Evolutionary conservation across 2,329 filamentous ascomycete genomes (phyloP).

Genomic region (Alternaria panax): DNA sequence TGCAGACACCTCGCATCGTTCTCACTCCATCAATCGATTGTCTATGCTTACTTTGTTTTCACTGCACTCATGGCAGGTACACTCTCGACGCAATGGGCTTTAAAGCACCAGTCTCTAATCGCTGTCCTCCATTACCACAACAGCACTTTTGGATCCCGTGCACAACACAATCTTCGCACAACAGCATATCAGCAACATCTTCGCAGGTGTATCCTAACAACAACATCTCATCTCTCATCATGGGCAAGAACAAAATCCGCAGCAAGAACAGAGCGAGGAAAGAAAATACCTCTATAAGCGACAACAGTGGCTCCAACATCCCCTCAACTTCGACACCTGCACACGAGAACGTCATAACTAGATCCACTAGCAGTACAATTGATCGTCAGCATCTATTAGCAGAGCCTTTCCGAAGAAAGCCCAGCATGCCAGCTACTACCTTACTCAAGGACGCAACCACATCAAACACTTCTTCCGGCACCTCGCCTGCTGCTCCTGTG

Average conservation of each 20-base stretch:
- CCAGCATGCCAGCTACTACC: not conserved
- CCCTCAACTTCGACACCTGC: not conserved
- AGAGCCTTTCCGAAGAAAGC: not conserved
- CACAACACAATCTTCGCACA: conserved; percentile 26
- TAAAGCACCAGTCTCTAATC: conserved; percentile 2
- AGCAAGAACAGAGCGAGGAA: conserved; percentile 12
- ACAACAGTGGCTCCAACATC: not conserved
- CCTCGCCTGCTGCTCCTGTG: not conserved
- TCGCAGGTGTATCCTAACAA: conserved; percentile 33
- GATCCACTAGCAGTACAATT: not conserved
- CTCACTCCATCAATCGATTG: not conserved
- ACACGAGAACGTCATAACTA: not conserved
- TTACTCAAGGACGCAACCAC: not conserved
- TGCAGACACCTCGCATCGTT: not conserved
- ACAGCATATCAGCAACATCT: conserved; percentile 32
- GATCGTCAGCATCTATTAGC: not conserved
- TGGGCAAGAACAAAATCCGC: conserved; percentile 23
- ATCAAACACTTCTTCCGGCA: not conserved
- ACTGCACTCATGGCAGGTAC: conserved; percentile 18
- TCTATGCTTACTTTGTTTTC: conserved; percentile 2
- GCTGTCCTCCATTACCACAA: conserved; percentile 10
- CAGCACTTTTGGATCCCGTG: conserved; percentile 20
- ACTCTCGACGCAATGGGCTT: not conserved
- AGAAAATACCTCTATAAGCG: not conserved
- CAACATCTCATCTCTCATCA: conserved; percentile 28